These are phyloP conservation scores for Phaffia tasmanica DNA, from an alignment of 768 basidiomycete genomes.

Conservation along the genomic window DNA sequence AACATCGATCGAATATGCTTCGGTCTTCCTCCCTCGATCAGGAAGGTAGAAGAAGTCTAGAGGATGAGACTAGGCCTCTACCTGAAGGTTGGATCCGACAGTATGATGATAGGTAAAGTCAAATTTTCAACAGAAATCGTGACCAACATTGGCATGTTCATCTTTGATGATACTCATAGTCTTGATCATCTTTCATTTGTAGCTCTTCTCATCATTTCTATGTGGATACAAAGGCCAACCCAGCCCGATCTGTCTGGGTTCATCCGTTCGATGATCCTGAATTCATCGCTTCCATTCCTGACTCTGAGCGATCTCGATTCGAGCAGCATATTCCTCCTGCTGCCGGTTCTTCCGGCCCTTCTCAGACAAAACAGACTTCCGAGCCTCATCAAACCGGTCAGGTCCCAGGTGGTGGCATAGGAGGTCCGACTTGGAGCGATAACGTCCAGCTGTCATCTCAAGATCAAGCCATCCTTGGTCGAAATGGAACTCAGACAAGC, in stretches of 20 bases:
- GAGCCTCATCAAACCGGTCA: not conserved
- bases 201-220: conserved; percentile 44
- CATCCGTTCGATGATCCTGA: conserved; percentile 62
- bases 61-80: conserved; percentile 34
- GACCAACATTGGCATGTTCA: not conserved
- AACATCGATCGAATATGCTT: no score
- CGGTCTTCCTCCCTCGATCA: no score
- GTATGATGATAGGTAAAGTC: conserved; percentile 37
- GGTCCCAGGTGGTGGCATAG: no score
- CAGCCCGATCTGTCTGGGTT: conserved; percentile 59
- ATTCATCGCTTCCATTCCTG: conserved; percentile 51
- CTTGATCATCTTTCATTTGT: not conserved
- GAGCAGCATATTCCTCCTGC: not conserved
- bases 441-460: not conserved
- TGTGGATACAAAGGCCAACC: conserved; percentile 54
- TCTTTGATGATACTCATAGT: not conserved
- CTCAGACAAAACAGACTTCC: not conserved
- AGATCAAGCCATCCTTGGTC: not conserved
- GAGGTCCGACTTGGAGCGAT: no score
- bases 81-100: conserved; percentile 53
- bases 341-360: not conserved
- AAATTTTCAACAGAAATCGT: not conserved
- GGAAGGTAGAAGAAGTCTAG: not conserved
- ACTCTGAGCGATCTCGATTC: conserved; percentile 36
- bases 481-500: no score